Evolutionary conservation across 75 land plant species (phyloP).

Genomic region (Cryptomeria japonica): DNA sequence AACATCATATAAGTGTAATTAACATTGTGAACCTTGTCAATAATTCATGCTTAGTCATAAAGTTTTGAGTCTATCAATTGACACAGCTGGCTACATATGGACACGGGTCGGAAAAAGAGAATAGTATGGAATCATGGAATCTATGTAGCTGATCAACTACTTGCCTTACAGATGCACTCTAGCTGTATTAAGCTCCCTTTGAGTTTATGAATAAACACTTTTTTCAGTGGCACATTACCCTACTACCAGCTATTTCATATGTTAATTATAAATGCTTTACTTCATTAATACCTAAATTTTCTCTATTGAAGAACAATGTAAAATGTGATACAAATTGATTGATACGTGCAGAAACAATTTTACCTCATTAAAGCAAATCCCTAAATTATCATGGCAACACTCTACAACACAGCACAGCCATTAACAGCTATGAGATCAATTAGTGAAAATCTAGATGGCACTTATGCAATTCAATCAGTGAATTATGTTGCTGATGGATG

Average conservation of each 20-base stretch:
- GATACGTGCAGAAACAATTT: background rate
- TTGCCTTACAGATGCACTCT: background rate
- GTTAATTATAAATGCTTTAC: background rate
- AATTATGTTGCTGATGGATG: background rate
- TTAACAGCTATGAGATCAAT: background rate
- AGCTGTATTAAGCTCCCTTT: background rate
- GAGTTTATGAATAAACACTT: background rate
- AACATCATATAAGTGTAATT: background rate
- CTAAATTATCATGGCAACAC: background rate
- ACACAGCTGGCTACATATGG: background rate
- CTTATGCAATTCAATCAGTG: background rate
- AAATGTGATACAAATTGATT: background rate
- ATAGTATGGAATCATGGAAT: background rate
- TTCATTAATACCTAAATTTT: background rate
- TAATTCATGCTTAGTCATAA: background rate
- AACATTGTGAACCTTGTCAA: background rate
- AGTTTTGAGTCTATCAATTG: too few relatives aligned
- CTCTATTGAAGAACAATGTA: background rate
- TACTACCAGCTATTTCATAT: background rate
- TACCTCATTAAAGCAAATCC: background rate
- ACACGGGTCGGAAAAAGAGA: background rate
- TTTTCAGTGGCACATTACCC: background rate
- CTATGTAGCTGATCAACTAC: background rate
- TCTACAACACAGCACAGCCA: background rate
- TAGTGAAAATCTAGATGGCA: background rate